Base-by-base conservation (phyloP, 148 eudicot species). In the Persicaria maculosa region DNA sequence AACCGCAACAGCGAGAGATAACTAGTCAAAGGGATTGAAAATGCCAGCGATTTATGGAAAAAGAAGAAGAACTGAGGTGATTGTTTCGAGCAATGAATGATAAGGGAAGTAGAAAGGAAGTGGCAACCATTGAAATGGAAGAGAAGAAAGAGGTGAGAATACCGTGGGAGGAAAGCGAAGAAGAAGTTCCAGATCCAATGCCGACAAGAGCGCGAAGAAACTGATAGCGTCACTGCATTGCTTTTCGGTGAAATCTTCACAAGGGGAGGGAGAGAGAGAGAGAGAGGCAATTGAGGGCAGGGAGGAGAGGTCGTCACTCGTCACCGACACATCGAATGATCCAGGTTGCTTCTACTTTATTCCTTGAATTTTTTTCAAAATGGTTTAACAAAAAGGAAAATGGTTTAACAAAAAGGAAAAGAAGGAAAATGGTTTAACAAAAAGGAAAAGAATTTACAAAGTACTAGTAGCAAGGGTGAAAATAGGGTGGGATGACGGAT, bases 211-310 rank as follows among this genome's bases (percentile, higher is more conserved):
- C 36, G 77, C 61, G 22, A 47, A 69, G 75, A 73, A 78, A 8
- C 75, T 43, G 17, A 84, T 44, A 31, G 85, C 86, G 65, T 87
- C 76, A 79, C 76, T 82, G 64, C 83, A 69, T 77, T 80, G 80
- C 50, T 68, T 88, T 81, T 71, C 86, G 82, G 4, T 80, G 59
- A 31, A 31, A 31, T 31, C 40, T 31, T 31, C 40, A 31, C 40
- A 31, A 31, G 40, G 40, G 40, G 40, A 22, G 25, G 0, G 25
- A 22, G 25, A 22, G 25, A 22, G 25, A 22, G 25, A 22, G 25
- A 57, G 11, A 59, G 11, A 59, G 14, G 43, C 14, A 31, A 31
- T 31, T 31, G 40, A 31, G 40, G 40, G 40, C 25, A 22, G 3
- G 40, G 40, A 31, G 40, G 40, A 31, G 40, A 31, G 40, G 40